Evolutionary conservation across 1,139 yeast genomes (phyloP), one percentile per base, ranked within the genome.

Genomic region (Candida sanyaensis): DNA sequence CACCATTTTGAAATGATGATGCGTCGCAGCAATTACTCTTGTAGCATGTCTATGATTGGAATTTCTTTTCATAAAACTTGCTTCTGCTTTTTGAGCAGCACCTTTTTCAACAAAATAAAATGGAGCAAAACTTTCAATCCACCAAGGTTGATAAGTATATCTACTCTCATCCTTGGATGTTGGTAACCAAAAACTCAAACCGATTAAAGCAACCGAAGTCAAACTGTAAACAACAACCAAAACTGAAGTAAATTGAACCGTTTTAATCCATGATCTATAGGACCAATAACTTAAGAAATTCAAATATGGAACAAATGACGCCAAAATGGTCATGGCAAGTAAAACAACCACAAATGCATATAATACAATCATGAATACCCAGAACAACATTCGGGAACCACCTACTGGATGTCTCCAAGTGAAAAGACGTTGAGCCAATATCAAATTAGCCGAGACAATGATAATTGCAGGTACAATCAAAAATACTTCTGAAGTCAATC

Each of bases 391-490:
- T 43, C 77, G 56, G 27, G 73, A 66, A 52, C 78, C 78, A 48
- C 78, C 78, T 3, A 72, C 78, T 11, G 78, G 78, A 58, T 73
- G 78, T 59, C 78, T 64, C 78, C 78, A 73, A 2, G 77, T 72
- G 55, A 73, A 73, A 32, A 73, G 59, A 52, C 78, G 63, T 55
- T 73, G 78, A 10, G 77, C 75, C 50, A 73, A 59, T 32, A 71
- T 65, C 56, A 73, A 70, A 51, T 73, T 71, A 32, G 69, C 63
- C 3, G 76, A 68, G 2, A 67, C 72, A 30, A 73, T 53, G 9
- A 71, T 49, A 32, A 71, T 60, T 6, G 73, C 57, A 1, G 76
- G 69, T 12, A 71, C 54, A 47, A 73, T 64, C 42, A 69, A 59
- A 46, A 73, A 62, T 24, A 69, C 64, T 55, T 70, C 75, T 45